phyloP scores from a whole-genome alignment of 768 basidiomycete species.

The Boletus sensibilis region DNA sequence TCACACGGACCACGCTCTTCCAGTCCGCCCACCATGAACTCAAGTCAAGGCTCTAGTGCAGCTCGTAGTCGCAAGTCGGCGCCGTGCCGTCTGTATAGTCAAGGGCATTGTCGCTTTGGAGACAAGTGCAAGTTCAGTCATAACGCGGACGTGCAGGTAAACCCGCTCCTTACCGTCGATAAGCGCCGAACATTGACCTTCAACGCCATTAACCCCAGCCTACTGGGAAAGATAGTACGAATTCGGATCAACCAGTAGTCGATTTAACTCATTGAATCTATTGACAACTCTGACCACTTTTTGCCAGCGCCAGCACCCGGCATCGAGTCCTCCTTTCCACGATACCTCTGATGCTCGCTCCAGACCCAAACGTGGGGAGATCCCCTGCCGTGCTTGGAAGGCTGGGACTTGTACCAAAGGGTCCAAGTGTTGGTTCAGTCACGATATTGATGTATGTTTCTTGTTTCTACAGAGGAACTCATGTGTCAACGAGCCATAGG shows the following conservation, averaged over 20 bases:
- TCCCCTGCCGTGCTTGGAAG: conserved; percentile 35
- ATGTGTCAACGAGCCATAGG: background rate
- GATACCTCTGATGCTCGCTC: conserved; percentile 16
- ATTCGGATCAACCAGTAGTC: background rate
- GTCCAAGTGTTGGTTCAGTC: conserved; percentile 35
- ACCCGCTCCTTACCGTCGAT: background rate
- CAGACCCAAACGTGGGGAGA: conserved; percentile 23
- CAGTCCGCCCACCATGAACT: conserved; percentile 9
- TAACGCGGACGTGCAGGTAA: conserved; percentile 9
- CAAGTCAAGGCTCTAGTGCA: background rate
- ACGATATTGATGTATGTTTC: conserved; percentile 33
- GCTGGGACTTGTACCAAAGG: conserved; percentile 39
- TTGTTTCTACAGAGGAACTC: background rate
- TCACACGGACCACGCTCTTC: background rate
- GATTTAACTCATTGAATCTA: background rate
- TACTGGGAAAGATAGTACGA: background rate
- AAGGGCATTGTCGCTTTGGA: conserved; percentile 30
- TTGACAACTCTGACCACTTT: background rate
- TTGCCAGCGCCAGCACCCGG: background rate
- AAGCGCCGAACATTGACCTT: background rate
- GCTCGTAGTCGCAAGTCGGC: conserved; percentile 1
- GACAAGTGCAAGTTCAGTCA: conserved; percentile 28
- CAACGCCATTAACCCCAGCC: background rate
- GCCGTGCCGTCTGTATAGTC: conserved; percentile 22
- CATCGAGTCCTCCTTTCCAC: background rate